Evolutionary conservation across 1,284 basidiomycete genomes (phyloP).

Genomic region (Flammula alnicola): DNA sequence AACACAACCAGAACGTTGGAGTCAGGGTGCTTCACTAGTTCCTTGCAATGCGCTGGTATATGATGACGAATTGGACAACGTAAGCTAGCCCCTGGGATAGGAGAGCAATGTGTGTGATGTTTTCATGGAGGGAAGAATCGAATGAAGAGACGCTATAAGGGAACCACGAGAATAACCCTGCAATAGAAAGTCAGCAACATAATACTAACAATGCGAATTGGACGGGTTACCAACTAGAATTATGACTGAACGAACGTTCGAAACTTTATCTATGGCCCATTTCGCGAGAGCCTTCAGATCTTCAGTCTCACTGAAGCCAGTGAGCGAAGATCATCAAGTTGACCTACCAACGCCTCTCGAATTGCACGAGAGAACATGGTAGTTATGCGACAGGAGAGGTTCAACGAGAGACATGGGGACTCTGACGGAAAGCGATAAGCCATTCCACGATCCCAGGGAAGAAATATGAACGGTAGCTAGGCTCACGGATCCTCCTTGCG

Average conservation of each 20-base stretch:
- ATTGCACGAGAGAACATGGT: conserved; percentile 72
- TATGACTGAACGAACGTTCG: conserved; percentile 50
- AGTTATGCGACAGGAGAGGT: conserved; percentile 48
- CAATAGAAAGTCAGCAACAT: background rate
- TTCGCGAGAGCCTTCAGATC: conserved; percentile 68
- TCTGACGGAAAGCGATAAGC: conserved; percentile 27
- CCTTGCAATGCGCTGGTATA: conserved; percentile 55
- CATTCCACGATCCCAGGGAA: background rate
- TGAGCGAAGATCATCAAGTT: conserved; percentile 70
- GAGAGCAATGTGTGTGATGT: conserved; percentile 75
- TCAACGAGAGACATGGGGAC: conserved; percentile 40
- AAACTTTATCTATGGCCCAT: conserved; percentile 54
- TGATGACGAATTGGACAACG: conserved; percentile 61
- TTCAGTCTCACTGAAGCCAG: conserved; percentile 66
- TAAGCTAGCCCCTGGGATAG: conserved; percentile 71
- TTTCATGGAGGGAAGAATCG: conserved; percentile 50
- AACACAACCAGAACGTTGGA: conserved; percentile 68
- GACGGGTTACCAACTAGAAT: conserved; percentile 54
- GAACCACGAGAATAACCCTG: conserved; percentile 86
- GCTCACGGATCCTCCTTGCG: conserved; percentile 75
- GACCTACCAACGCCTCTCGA: conserved; percentile 77
- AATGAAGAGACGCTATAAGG: conserved; percentile 68
- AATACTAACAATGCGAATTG: conserved; percentile 7
- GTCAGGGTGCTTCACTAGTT: conserved; percentile 46
- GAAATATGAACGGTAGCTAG: conserved; percentile 2